Base-by-base conservation (phyloP, 2,329 filamentous ascomycete species). In the Tetracladium maxilliforme region DNA sequence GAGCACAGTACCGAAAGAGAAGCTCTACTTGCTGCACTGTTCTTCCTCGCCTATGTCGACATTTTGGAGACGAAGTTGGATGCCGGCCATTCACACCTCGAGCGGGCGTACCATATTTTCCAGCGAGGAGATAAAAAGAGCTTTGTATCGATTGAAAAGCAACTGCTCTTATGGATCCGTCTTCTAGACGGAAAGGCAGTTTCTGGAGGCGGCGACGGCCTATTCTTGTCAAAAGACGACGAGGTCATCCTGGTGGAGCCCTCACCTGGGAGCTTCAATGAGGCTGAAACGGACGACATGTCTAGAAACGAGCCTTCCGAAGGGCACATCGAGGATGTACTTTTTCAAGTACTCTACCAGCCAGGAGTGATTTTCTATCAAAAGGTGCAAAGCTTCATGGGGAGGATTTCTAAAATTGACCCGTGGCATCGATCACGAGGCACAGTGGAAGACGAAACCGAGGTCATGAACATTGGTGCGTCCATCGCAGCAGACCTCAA, bases 301-400 rank as follows among this genome's bases (percentile, higher is more conserved):
- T n/a, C n/a, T n/a, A n/a, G n/a, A n/a, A n/a, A n/a, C n/a, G n/a
- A n/a, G n/a, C n/a, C n/a, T n/a, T n/a, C n/a, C n/a, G n/a, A n/a
- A n/a, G n/a, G n/a, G n/a, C n/a, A n/a, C n/a, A n/a, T n/a, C n/a
- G n/a, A 64, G 20, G 58, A 66, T 21, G 53, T 60, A 3, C 41
- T 68, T 0, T 65, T 64, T 29, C 58, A 66, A 31, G 52, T 63
- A 0, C 40, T 67, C 5, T 64, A 63, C 32, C 56, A 63, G 9
- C 61, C 61, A 0, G 61, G 61, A 0, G 54, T 64, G 11, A 47
- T 60, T 3, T 68, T 69, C 38, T 68, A 62, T 33, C 62, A 67
- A 26, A 64, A 66, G 31, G 60, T 67, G 0, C 63, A 64, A 37
- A 61, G 56, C 19, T 64, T 67, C 36, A 64, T 64, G 44, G 62